These are phyloP conservation scores for Sarocladiaceae sp. DNA, from an alignment of 2,329 filamentous ascomycete genomes.

Conservation along the genomic window DNA sequence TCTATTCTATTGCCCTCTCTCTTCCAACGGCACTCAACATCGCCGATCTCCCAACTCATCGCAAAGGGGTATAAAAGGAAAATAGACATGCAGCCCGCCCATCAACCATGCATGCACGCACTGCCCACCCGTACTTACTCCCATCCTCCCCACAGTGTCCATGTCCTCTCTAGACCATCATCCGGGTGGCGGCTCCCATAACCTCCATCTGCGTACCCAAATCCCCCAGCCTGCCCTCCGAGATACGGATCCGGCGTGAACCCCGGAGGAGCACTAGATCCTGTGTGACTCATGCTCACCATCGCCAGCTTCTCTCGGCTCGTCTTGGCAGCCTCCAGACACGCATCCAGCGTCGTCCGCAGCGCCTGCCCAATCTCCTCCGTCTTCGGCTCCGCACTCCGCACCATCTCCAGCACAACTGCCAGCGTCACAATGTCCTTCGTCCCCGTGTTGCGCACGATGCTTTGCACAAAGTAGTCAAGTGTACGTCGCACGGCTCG, in stretches of 20 bases:
- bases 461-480: slow-evolving; percentile 37
- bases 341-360: slow-evolving; percentile 36
- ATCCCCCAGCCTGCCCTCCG: slow-evolving; percentile 14
- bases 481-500: slow-evolving; percentile 40
- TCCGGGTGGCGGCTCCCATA: neutral
- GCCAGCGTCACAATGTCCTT: slow-evolving; percentile 45
- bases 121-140: too few species aligned
- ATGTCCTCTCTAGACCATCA: too few species aligned
- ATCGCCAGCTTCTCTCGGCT: slow-evolving; percentile 29
- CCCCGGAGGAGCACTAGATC: neutral
- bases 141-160: slow-evolving; percentile 5
- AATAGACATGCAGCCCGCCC: too few species aligned
- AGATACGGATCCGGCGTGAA: slow-evolving; percentile 19
- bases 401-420: slow-evolving; percentile 40
- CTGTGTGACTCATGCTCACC: neutral
- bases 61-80: too few species aligned
- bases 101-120: too few species aligned
- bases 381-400: slow-evolving; percentile 31
- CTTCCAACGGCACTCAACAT: too few species aligned
- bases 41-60: too few species aligned
- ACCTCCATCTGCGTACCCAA: slow-evolving; percentile 9
- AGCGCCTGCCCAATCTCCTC: slow-evolving; percentile 36
- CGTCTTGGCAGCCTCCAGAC: slow-evolving; percentile 36
- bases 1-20: too few species aligned
- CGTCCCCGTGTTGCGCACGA: slow-evolving; percentile 39